phyloP scores from a whole-genome alignment of 768 basidiomycete genomes.

The Grammothele lineata region DNA sequence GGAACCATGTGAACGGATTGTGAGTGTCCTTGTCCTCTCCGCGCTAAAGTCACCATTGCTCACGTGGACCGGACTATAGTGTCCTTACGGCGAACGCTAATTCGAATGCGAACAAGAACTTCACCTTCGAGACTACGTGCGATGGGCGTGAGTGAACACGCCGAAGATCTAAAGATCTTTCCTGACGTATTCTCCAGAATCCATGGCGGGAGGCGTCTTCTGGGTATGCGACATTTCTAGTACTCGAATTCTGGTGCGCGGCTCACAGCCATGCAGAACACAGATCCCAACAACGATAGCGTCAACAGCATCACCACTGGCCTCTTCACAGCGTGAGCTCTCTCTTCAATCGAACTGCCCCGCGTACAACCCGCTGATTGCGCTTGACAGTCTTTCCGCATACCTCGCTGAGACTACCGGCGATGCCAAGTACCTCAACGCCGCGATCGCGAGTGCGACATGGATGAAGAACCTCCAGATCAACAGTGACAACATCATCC shows the following conservation, averaged over 20 bases:
- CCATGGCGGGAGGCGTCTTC: no score
- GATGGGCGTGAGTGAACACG: no score
- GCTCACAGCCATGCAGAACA: no score
- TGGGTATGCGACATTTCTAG: no score
- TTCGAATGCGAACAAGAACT: background rate
- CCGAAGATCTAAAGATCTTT: no score
- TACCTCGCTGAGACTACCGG: conserved; percentile 44
- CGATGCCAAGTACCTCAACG: conserved; percentile 40
- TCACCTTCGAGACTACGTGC: no score
- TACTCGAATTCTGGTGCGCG: no score
- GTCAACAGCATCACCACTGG: background rate
- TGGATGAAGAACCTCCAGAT: conserved; percentile 48
- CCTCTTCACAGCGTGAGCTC: background rate
- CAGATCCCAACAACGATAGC: no score
- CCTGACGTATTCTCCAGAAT: no score
- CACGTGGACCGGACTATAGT: conserved; percentile 19
- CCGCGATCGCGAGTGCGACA: conserved; percentile 42
- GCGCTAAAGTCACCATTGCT: background rate
- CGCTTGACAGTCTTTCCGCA: conserved; percentile 38
- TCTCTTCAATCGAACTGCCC: background rate
- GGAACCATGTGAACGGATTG: conserved; percentile 46
- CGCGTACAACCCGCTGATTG: no score
- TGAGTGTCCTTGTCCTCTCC: conserved; percentile 21
- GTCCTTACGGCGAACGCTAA: conserved; percentile 24
- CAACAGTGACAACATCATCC: conserved; percentile 36